phyloP scores from a whole-genome alignment of 768 basidiomycete species.

The Auricularia heimuer region DNA sequence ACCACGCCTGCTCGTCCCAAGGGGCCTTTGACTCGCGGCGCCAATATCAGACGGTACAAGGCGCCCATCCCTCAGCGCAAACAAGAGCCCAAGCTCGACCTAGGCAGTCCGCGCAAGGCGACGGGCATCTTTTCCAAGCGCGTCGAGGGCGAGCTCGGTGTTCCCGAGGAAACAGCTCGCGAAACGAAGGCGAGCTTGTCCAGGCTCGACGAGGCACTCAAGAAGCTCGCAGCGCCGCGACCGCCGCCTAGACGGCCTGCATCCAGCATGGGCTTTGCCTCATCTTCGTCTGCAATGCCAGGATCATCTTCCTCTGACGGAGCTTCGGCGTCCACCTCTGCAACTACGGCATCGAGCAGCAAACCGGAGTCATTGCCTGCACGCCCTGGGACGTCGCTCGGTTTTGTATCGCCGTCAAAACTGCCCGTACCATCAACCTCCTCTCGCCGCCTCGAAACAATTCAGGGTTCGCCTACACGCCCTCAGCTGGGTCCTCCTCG shows the following conservation, averaged over 20 bases:
- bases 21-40: not conserved
- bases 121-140: not conserved
- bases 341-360: not conserved
- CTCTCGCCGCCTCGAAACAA: not conserved
- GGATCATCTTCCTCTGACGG: not conserved
- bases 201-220: not conserved
- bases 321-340: not conserved
- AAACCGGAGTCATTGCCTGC: constrained; percentile 26
- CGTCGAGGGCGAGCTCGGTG: not conserved
- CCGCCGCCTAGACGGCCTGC: not conserved
- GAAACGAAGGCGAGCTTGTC: not conserved
- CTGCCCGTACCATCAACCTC: not conserved
- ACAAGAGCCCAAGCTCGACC: not conserved
- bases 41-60: not conserved
- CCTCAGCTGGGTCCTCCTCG: not conserved
- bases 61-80: not conserved
- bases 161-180: not conserved
- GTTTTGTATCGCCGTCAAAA: constrained; percentile 30
- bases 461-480: not conserved
- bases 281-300: not conserved
- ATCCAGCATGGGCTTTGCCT: not conserved
- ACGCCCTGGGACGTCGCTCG: constrained; percentile 61
- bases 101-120: not conserved
- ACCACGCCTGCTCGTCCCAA: not conserved
- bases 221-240: not conserved